phyloP scores from a whole-genome alignment of 2,329 filamentous ascomycete species.

The Hypomyces rosellus region DNA sequence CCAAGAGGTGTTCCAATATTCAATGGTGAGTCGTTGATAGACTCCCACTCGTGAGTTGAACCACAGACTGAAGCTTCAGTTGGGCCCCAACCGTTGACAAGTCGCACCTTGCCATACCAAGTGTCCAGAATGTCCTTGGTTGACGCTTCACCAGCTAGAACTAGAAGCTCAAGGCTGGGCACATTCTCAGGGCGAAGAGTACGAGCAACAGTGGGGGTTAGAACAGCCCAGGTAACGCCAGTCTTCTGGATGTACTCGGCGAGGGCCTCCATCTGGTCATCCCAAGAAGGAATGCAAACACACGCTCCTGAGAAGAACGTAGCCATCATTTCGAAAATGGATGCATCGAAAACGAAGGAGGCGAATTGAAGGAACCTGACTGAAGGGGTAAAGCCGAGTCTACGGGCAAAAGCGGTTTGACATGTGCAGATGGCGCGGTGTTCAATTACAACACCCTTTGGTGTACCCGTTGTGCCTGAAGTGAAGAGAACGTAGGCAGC shows the following conservation, averaged over 20 bases:
- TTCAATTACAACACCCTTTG: constrained; percentile 7
- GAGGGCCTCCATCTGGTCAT: constrained; percentile 3
- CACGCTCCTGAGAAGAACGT: constrained; percentile 2
- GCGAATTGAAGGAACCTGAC: constrained; percentile 12
- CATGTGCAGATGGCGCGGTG: constrained; percentile 2
- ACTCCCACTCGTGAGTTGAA: background rate
- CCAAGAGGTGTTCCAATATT: constrained; percentile 1
- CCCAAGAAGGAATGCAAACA: constrained; percentile 14
- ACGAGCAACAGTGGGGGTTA: constrained; percentile 1
- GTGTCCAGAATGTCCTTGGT: constrained; percentile 5
- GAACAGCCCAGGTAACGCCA: background rate
- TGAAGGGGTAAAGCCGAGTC: background rate
- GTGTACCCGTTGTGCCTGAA: constrained; percentile 6
- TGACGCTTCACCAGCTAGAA: constrained; percentile 2
- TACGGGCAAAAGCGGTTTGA: background rate
- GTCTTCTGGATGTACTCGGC: background rate
- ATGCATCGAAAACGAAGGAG: constrained; percentile 13
- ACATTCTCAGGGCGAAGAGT: background rate
- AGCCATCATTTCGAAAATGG: constrained; percentile 9
- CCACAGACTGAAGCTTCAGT: background rate
- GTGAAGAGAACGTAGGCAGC: constrained; percentile 9
- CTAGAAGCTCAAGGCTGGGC: background rate
- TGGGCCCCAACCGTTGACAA: constrained; percentile 7
- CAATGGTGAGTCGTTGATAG: background rate
- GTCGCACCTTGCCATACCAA: constrained; percentile 2